Base-by-base conservation (phyloP, 2,329 filamentous ascomycete genomes). In the Diaporthe velutina region DNA sequence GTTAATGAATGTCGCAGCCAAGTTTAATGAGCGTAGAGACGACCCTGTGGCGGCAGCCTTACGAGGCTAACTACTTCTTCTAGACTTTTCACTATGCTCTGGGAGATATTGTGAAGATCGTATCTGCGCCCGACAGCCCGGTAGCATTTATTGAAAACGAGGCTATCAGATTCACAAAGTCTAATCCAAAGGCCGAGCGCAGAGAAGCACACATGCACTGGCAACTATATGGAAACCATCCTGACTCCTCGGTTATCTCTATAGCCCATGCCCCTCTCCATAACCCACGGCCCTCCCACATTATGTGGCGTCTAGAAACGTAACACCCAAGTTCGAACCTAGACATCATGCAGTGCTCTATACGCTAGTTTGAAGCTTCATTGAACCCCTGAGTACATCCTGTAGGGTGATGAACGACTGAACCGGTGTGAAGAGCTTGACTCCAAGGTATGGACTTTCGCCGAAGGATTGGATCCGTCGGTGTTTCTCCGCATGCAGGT, bases 401-500 rank as follows among this genome's bases (percentile, higher is more conserved):
- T 35, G n/a, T 54, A 13, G 33, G 38, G 33, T 54, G 12, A 45
- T 25, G 28, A 40, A 15, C 54, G 48, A 25, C 30, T 17, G 42
- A 13, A 17, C 48, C 22, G 22, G 45, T 67, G 13, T 35, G 3
- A 15, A 38, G 30, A 17, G 33, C 33, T 30, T 40, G 40, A 45
- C 40, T 17, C n/a, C 8, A 5, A 48, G 22, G 58, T 38, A 45
- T 50, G 3, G 61, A 40, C 33, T 28, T 68, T 52, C n/a, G 25
- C n/a, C 40, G 60, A 48, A 45, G 55, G 55, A 60, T 60, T 60
- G 54, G 28, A 10, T 10, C 25, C 25, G 52, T 30, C 52, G 58
- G 58, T 64, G 25, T 45, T 64, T 50, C 61, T 67, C 22, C 45
- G 22, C 64, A 68, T 54, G 45, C 64, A 68, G 45, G 64, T 40